phyloP scores from a whole-genome alignment of 1,284 basidiomycete genomes.

The Veloboletus limbatus region DNA sequence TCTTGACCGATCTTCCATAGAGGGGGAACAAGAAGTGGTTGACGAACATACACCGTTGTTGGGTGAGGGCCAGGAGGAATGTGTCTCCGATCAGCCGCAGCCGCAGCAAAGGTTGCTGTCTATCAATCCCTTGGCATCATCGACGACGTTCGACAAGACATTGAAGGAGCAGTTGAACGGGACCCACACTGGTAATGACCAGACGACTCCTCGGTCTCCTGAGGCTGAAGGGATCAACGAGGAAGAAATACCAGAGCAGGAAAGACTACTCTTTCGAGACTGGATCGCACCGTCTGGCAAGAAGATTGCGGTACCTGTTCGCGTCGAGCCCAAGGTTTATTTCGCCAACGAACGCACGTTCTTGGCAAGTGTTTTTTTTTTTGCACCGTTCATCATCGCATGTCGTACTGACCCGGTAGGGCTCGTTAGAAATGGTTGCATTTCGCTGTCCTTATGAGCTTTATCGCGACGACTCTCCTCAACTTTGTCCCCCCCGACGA shows the following conservation, averaged over 20 bases:
- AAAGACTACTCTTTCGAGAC: conserved; percentile 64
- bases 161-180: conserved; percentile 60
- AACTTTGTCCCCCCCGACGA: conserved; percentile 86
- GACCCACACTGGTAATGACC: conserved; percentile 32
- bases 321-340: conserved; percentile 97
- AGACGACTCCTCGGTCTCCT: conserved; percentile 37
- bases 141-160: conserved; percentile 78
- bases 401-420: conserved; percentile 12
- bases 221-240: conserved; percentile 43
- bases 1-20: conserved; percentile 8
- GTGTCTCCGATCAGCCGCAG: conserved; percentile 20
- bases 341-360: conserved; percentile 96
- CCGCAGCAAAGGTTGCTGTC: conserved; percentile 49
- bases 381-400: conserved; percentile 3
- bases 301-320: conserved; percentile 87
- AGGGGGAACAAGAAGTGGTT: conserved; percentile 33
- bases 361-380: conserved; percentile 49
- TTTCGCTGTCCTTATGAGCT: conserved; percentile 85
- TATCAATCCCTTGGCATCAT: conserved; percentile 83
- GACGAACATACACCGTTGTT: conserved; percentile 46
- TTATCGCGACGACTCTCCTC: conserved; percentile 86
- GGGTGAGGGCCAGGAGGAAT: conserved; percentile 22
- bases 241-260: conserved; percentile 41
- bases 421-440: conserved; percentile 90
- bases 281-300: conserved; percentile 88